These are phyloP conservation scores for Yamadazyma conglobata DNA, from an alignment of 1,139 yeast species.

Conservation along the genomic window DNA sequence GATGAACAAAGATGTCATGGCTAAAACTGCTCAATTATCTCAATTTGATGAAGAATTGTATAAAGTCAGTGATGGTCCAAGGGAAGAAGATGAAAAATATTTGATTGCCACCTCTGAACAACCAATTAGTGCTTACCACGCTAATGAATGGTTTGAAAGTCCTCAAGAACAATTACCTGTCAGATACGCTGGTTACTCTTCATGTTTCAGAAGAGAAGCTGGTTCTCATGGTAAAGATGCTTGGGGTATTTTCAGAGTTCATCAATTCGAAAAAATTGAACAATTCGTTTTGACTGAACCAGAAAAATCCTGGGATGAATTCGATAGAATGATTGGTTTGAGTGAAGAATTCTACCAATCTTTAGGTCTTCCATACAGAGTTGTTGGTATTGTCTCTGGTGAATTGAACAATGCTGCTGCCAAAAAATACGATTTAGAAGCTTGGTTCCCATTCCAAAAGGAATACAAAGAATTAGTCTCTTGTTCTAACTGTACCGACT, in stretches of 20 bases:
- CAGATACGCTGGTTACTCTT: conserved; percentile 94
- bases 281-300: conserved; percentile 96
- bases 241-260: conserved; percentile 99
- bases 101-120: conserved; percentile 98
- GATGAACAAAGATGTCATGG: conserved; percentile 99
- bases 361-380: conserved; percentile 90
- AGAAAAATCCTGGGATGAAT: conserved; percentile 96
- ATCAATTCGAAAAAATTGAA: conserved; percentile 96
- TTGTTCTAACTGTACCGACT: conserved; percentile 98
- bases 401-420: conserved; percentile 99
- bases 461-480: conserved; percentile 98
- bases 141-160: conserved; percentile 97
- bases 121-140: conserved; percentile 97
- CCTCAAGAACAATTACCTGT: conserved; percentile 96
- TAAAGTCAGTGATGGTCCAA: conserved; percentile 84
- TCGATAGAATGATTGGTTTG: conserved; percentile 86
- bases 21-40: conserved; percentile 96
- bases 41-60: conserved; percentile 97
- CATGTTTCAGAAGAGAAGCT: conserved; percentile 99
- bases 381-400: conserved; percentile 97
- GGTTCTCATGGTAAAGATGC: conserved; percentile 99
- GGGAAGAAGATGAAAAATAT: conserved; percentile 82
- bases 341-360: conserved; percentile 94
- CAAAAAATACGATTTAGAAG: conserved; percentile 96
- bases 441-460: conserved; percentile 99